A percentile compares a stretch with the other conserved stretches of the same genome.
phyloP scores from a whole-genome alignment of 108 stramenopile species.

The Pseudonitzschia delicatissima region DNA sequence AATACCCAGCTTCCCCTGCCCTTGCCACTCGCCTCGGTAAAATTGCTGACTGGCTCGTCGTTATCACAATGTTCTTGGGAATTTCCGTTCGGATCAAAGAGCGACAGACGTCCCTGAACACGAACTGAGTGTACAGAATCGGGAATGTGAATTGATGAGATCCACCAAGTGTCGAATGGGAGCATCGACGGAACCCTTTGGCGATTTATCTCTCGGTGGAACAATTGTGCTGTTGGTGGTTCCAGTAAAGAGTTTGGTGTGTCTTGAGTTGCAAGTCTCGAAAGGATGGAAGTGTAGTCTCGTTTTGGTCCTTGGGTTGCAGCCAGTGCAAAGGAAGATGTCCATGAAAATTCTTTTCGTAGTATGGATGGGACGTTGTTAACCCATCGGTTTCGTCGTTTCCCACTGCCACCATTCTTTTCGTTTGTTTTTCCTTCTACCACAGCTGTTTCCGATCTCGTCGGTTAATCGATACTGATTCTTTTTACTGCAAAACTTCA shows the following conservation, averaged over 20 bases:
- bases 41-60: conserved; percentile 1
- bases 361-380: neutral
- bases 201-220: conserved; percentile 58
- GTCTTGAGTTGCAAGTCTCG: conserved; percentile 39
- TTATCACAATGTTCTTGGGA: neutral
- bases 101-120: conserved; percentile 81
- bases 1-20: conserved; percentile 75
- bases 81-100: conserved; percentile 69
- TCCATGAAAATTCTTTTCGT: neutral
- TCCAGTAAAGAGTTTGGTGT: conserved; percentile 28
- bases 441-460: neutral
- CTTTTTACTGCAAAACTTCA: too few species aligned
- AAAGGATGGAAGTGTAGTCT: conserved; percentile 34
- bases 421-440: neutral
- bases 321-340: conserved; percentile 13
- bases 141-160: conserved; percentile 72
- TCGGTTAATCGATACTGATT: too few species aligned
- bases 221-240: neutral
- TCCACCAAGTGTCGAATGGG: conserved; percentile 67
- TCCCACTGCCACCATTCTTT: neutral
- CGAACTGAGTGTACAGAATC: conserved; percentile 73
- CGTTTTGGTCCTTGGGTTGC: conserved; percentile 1
- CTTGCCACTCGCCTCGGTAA: conserved; percentile 53
- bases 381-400: too few species aligned
- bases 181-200: conserved; percentile 82